Evolutionary conservation across 2,329 filamentous ascomycete species (phyloP).

Genomic region (Falciphora oryzae): DNA sequence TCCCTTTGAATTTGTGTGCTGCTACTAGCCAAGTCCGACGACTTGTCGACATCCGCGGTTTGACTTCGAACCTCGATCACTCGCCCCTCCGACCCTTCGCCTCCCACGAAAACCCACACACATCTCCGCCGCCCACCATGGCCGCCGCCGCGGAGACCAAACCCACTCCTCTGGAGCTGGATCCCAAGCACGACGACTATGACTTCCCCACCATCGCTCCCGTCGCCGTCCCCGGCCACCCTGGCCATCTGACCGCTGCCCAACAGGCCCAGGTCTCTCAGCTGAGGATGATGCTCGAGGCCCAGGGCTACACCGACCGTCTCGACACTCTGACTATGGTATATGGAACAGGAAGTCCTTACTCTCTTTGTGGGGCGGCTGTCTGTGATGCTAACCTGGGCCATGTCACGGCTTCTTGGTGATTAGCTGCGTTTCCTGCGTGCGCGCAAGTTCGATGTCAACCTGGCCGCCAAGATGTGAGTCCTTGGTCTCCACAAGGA

Average conservation of each 20-base stretch:
- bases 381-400: background rate
- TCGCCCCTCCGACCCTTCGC: background rate
- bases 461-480: slow-evolving; percentile 80
- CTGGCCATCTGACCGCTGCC: slow-evolving; percentile 77
- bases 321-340: slow-evolving; percentile 91
- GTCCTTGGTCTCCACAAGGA: slow-evolving; percentile 26
- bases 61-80: background rate
- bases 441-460: slow-evolving; percentile 91
- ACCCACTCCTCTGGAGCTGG: slow-evolving; percentile 45
- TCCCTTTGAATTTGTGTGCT: too few relatives aligned
- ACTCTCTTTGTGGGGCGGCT: slow-evolving; percentile 9
- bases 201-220: slow-evolving; percentile 81
- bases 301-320: slow-evolving; percentile 72
- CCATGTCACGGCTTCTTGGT: background rate
- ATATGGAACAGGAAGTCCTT: slow-evolving; percentile 26
- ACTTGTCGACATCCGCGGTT: background rate
- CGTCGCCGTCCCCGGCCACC: slow-evolving; percentile 67
- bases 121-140: slow-evolving; percentile 16
- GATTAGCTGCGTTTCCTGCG: slow-evolving; percentile 77
- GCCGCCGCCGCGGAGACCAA: slow-evolving; percentile 16
- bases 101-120: background rate
- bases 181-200: slow-evolving; percentile 94
- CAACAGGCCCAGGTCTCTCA: slow-evolving; percentile 88
- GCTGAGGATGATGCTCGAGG: slow-evolving; percentile 78
- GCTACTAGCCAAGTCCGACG: background rate